A percentile compares a stretch with the other conserved stretches of the same genome.
These are phyloP conservation scores for Leccinum fibrillosum DNA, from an alignment of 768 basidiomycete genomes.

Conservation along the genomic window DNA sequence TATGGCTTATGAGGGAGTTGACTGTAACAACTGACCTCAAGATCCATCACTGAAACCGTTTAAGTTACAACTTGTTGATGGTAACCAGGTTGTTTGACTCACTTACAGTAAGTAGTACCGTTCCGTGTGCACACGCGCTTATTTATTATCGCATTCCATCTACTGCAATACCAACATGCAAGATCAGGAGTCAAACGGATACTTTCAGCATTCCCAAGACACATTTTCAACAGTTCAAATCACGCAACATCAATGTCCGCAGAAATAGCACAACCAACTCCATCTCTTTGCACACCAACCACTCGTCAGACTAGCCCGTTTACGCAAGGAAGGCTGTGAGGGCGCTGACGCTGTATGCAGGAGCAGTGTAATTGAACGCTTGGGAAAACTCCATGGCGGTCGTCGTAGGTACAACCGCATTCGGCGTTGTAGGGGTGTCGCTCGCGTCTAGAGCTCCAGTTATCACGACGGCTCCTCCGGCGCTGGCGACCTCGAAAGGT, in stretches of 20 bases:
- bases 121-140: too few species aligned
- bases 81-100: too few species aligned
- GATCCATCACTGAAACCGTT: not conserved
- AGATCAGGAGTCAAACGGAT: constrained; percentile 66
- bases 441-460: constrained; percentile 47
- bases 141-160: too few species aligned
- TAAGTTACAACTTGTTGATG: not conserved
- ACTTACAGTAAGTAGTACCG: too few species aligned
- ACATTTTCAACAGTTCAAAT: constrained; percentile 36
- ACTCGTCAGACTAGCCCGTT: not conserved
- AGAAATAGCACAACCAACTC: not conserved
- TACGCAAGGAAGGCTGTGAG: constrained; percentile 15
- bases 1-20: too few species aligned
- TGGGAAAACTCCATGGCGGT: constrained; percentile 45
- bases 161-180: constrained; percentile 43
- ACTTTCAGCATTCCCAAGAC: constrained; percentile 44
- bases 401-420: constrained; percentile 44
- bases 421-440: constrained; percentile 53
- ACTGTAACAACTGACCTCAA: not conserved
- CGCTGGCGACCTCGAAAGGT: constrained; percentile 47
- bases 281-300: not conserved
- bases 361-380: constrained; percentile 53
- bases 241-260: constrained; percentile 14
- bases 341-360: constrained; percentile 43
- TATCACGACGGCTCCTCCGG: constrained; percentile 48